These are phyloP conservation scores for Seminavis robusta DNA, from an alignment of 108 stramenopile genomes.

Conservation along the genomic window DNA sequence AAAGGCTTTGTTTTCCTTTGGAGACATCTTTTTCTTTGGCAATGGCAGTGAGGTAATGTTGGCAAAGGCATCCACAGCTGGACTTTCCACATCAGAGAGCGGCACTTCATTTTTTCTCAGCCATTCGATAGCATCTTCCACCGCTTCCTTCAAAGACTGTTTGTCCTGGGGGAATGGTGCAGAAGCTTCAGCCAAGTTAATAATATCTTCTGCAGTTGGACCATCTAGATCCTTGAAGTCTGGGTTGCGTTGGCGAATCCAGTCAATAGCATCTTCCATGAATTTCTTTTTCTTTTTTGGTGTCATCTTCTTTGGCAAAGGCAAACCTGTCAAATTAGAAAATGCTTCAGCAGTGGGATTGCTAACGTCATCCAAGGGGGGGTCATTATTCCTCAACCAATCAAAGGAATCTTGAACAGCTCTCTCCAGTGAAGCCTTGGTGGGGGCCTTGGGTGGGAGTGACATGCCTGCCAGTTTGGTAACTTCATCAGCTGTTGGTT, in stretches of 20 bases:
- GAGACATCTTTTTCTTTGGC: not conserved
- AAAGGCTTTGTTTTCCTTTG: not conserved
- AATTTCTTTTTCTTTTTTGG: constrained; percentile 2
- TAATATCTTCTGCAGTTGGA: no score
- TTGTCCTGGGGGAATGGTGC: not conserved
- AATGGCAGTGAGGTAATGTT: constrained; percentile 11
- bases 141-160: constrained; percentile 1
- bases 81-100: constrained; percentile 4
- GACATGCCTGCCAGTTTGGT: constrained; percentile 3
- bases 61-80: constrained; percentile 4
- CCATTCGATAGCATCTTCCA: constrained; percentile 26
- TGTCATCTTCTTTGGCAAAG: not conserved
- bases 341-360: not conserved
- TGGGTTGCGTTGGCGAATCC: constrained; percentile 12
- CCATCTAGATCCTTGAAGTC: not conserved
- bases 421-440: not conserved
- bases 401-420: not conserved
- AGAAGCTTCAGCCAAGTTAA: not conserved
- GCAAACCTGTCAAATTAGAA: not conserved
- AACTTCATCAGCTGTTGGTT: not conserved
- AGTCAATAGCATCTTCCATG: constrained; percentile 10
- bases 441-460: not conserved
- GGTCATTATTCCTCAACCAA: constrained; percentile 4
- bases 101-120: constrained; percentile 4
- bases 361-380: not conserved